Evolutionary conservation across 148 eudicot species (phyloP).

Genomic region (Vaccinium macrocarpon): DNA sequence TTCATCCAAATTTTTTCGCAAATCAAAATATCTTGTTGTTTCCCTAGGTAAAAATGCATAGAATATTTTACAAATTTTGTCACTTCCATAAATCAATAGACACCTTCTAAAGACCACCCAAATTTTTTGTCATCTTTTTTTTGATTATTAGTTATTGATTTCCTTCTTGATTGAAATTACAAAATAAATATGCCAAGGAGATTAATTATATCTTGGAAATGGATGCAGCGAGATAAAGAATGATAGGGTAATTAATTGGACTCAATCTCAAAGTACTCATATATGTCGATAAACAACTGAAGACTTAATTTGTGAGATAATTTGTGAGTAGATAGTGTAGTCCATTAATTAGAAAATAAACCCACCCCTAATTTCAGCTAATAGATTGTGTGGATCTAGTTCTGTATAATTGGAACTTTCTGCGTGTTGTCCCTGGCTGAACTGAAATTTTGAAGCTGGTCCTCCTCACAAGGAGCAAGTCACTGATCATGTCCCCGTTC

Average conservation of each 20-base stretch:
- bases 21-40: not conserved
- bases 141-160: not conserved
- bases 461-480: too few relatives aligned
- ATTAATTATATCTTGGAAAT: too few relatives aligned
- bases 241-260: not conserved
- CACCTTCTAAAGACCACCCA: not conserved
- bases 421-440: too few relatives aligned
- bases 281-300: too few relatives aligned
- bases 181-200: not conserved
- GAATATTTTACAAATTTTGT: not conserved
- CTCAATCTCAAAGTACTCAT: too few relatives aligned
- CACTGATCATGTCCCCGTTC: too few relatives aligned
- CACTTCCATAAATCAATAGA: not conserved
- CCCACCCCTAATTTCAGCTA: not conserved
- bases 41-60: not conserved
- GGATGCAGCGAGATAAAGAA: too few relatives aligned
- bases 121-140: not conserved
- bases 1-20: not conserved
- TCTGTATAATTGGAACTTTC: not conserved
- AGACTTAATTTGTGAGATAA: too few relatives aligned
- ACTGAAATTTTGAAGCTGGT: too few relatives aligned
- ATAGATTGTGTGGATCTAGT: not conserved
- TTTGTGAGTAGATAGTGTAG: not conserved
- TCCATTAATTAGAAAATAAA: too few relatives aligned
- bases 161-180: not conserved